Evolutionary conservation across 2,329 filamentous ascomycete species (phyloP), one percentile per base, ranked within the genome.

Genomic region (Onygena corvina): DNA sequence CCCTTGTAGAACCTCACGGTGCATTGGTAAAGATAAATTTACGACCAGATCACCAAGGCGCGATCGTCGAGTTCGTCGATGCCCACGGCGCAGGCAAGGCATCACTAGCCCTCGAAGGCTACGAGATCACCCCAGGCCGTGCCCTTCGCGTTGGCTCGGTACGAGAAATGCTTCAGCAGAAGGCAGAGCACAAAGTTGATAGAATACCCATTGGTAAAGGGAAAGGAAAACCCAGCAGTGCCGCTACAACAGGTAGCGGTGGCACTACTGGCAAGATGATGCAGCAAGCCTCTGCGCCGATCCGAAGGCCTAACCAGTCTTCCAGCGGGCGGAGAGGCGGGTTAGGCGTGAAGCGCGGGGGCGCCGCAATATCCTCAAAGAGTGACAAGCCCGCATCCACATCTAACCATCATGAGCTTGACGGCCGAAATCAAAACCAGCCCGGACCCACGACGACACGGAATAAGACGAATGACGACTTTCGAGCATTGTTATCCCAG

Each of bases 31-130:
- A 89, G 64, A 74, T 96, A 3, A 74, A 84, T 9, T 73, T 95
- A 8, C 81, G 87, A 40, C 86, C 88, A 1, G 79, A 87, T 52
- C 85, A 94, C 54, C 81, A 83, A 51, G 89, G 88, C 9, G 92
- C 89, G 3, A 83, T 90, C 49, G 75, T 96, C 31, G 92, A 96
- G 61, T 95, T 85, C 59, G 70, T 71, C 2, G 79, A 86, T 46
- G 74, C 82, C 1, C 73, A 79, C 2, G 76, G 80, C 30, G 84
- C 84, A 0, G 89, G 89, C 21, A 84, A 69, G 52, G 71, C 70
- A 3, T 61, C 65, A 3, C 55, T 74, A 45, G 67, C 62, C n/a
- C 61, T 74, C 4, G 70, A 72, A 48, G 70, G 70, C 2, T 61
- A 66, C 46, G 70, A 72, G 55, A 71, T 74, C 50, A 58, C 53